phyloP scores from a whole-genome alignment of 257 asterid genomes.

The Hygrophila difformis region DNA sequence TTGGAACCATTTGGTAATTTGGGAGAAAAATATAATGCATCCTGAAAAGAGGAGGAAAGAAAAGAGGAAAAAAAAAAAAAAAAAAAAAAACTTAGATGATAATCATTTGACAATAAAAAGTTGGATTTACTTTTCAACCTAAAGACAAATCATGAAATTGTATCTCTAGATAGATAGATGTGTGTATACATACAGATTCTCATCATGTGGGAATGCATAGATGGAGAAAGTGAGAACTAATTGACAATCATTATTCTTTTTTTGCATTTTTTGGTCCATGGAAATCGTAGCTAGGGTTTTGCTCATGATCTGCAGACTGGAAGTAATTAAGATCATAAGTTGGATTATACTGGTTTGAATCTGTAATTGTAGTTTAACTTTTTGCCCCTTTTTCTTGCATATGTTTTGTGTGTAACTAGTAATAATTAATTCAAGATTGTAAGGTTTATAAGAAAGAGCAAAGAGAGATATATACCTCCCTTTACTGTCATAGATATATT shows the following conservation, averaged over 20 bases:
- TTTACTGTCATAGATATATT: too few relatives aligned
- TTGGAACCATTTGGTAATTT: conserved; percentile 25
- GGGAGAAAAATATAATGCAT: too few relatives aligned
- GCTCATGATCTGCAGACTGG: too few relatives aligned
- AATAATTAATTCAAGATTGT: too few relatives aligned
- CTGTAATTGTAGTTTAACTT: conserved; percentile 23
- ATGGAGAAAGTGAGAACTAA: conserved; percentile 2
- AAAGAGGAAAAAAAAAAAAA: conserved; percentile 1
- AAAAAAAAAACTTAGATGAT: conserved; percentile 17
- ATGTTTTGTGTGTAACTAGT: too few relatives aligned
- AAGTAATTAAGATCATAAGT: background rate
- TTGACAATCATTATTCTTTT: conserved; percentile 14
- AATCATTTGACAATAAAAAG: conserved; percentile 66
- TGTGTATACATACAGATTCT: conserved; percentile 23
- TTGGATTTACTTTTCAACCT: conserved; percentile 51
- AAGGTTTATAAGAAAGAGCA: too few relatives aligned
- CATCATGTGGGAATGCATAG: conserved; percentile 21
- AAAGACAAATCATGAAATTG: conserved; percentile 45
- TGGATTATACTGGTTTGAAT: conserved; percentile 9
- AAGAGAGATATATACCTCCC: too few relatives aligned
- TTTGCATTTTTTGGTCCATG: background rate
- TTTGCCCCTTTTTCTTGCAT: conserved; percentile 18
- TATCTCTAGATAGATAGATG: conserved; percentile 15
- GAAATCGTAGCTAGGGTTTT: conserved; percentile 6
- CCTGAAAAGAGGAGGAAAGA: conserved; percentile 21